These are phyloP conservation scores for Arthrobotrys sphaeroides DNA, from an alignment of 2,329 filamentous ascomycete genomes.

Conservation along the genomic window DNA sequence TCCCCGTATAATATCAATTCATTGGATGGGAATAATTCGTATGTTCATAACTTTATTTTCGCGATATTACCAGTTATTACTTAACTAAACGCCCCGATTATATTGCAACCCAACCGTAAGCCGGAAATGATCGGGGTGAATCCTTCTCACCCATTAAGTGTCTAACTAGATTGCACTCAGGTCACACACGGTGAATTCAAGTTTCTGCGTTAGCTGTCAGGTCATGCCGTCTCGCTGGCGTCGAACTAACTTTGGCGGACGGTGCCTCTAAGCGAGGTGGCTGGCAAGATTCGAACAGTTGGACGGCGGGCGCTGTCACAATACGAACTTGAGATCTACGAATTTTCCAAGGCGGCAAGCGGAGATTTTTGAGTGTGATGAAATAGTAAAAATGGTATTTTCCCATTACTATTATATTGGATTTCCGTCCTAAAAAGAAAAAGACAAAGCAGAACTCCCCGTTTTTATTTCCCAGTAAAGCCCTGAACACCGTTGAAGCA, in stretches of 20 bases:
- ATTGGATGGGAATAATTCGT: constrained; percentile 19
- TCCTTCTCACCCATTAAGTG: constrained; percentile 24
- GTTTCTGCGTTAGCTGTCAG: constrained; percentile 20
- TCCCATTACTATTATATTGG: constrained; percentile 49
- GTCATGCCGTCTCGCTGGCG: constrained; percentile 1
- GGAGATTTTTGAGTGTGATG: background rate
- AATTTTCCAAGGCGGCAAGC: background rate
- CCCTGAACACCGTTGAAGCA: constrained; percentile 35
- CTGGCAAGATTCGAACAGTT: background rate
- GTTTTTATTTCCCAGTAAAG: constrained; percentile 37
- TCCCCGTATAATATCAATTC: background rate
- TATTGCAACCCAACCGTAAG: background rate
- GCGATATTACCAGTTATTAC: constrained; percentile 4
- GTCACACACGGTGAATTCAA: background rate
- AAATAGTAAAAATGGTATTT: constrained; percentile 42
- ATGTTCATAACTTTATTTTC: background rate
- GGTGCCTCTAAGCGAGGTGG: constrained; percentile 39
- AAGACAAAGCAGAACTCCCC: constrained; percentile 31
- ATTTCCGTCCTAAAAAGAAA: constrained; percentile 9
- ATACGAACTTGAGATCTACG: background rate
- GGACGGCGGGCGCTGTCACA: background rate
- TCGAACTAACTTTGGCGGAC: constrained; percentile 13
- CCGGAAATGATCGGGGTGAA: constrained; percentile 24
- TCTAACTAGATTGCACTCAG: background rate
- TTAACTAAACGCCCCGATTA: background rate